phyloP scores from a whole-genome alignment of 352 stramenopile genomes.

The Pythium pectinolyticum region DNA sequence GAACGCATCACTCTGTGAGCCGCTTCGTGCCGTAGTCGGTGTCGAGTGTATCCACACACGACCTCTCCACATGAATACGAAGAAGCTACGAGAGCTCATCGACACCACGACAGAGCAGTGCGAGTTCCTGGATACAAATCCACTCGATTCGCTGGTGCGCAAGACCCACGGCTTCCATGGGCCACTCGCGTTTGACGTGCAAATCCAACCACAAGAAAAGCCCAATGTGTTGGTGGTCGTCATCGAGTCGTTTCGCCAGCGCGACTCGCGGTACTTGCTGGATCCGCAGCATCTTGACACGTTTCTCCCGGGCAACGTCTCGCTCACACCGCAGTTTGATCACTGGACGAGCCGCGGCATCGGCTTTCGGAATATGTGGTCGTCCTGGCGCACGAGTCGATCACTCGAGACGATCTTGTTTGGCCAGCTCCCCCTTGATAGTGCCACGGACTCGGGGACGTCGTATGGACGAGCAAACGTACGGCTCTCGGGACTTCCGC shows the following conservation, averaged over 20 bases:
- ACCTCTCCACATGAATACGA: conserved; percentile 13
- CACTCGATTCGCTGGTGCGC: conserved; percentile 43
- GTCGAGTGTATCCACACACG: conserved; percentile 30
- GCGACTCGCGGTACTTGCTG: conserved; percentile 56
- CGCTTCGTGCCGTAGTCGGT: conserved; percentile 34
- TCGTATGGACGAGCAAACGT: conserved; percentile 37
- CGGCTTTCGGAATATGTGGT: conserved; percentile 64
- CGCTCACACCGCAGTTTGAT: conserved; percentile 67
- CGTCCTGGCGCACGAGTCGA: conserved; percentile 64
- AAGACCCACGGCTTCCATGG: conserved; percentile 51
- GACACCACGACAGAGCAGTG: conserved; percentile 48
- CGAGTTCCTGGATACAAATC: conserved; percentile 38
- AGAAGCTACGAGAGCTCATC: conserved; percentile 40
- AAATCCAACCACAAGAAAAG: conserved; percentile 34
- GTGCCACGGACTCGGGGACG: conserved; percentile 48
- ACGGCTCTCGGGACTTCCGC: conserved; percentile 47
- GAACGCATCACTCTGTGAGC: conserved; percentile 56
- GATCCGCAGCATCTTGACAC: conserved; percentile 25
- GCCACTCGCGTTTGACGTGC: conserved; percentile 54
- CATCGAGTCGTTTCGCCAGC: conserved; percentile 63
- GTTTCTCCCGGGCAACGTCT: conserved; percentile 47
- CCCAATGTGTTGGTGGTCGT: conserved; percentile 69
- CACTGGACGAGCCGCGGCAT: conserved; percentile 50
- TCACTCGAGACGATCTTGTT: conserved; percentile 68
- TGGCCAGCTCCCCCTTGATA: conserved; percentile 64